phyloP scores from a whole-genome alignment of 169 alveolate genomes.

The Fabrea salina region DNA sequence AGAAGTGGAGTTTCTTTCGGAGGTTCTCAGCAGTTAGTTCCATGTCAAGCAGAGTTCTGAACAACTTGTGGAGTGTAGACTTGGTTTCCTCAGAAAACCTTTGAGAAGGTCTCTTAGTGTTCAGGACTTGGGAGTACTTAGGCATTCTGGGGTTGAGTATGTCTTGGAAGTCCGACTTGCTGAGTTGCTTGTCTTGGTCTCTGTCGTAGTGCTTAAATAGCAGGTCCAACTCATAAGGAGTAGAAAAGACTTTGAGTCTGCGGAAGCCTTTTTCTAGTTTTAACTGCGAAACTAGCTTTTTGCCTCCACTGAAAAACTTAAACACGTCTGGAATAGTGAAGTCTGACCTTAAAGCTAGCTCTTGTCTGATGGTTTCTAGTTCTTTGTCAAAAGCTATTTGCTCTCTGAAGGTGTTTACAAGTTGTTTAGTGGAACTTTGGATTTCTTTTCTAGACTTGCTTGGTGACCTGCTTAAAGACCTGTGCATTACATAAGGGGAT shows the following conservation, averaged over 20 bases:
- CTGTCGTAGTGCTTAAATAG: slow-evolving; percentile 42
- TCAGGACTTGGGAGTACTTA: slow-evolving; percentile 14
- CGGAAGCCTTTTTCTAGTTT: slow-evolving; percentile 18
- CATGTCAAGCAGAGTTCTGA: no score
- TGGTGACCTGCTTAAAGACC: no score
- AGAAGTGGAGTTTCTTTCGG: no score
- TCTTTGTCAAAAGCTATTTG: slow-evolving; percentile 34
- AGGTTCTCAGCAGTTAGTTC: no score
- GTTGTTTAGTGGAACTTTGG: no score
- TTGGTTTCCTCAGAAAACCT: no score
- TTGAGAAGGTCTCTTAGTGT: neutral
- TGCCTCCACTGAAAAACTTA: slow-evolving; percentile 37
- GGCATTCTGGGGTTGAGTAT: slow-evolving; percentile 43
- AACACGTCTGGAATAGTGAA: slow-evolving; percentile 44
- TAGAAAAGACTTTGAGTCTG: slow-evolving; percentile 33
- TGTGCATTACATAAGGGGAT: no score
- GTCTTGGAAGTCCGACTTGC: slow-evolving; percentile 54
- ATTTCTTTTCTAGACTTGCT: no score
- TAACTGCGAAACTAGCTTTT: slow-evolving; percentile 36
- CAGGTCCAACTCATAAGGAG: slow-evolving; percentile 4
- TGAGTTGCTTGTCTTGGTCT: slow-evolving; percentile 37
- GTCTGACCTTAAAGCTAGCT: slow-evolving; percentile 31
- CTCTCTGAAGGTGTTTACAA: slow-evolving; percentile 40
- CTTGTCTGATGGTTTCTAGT: slow-evolving; percentile 35
- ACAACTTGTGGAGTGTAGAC: no score